Evolutionary conservation across 1,284 basidiomycete species (phyloP).

Genomic region (Microbotryum scabiosae): DNA sequence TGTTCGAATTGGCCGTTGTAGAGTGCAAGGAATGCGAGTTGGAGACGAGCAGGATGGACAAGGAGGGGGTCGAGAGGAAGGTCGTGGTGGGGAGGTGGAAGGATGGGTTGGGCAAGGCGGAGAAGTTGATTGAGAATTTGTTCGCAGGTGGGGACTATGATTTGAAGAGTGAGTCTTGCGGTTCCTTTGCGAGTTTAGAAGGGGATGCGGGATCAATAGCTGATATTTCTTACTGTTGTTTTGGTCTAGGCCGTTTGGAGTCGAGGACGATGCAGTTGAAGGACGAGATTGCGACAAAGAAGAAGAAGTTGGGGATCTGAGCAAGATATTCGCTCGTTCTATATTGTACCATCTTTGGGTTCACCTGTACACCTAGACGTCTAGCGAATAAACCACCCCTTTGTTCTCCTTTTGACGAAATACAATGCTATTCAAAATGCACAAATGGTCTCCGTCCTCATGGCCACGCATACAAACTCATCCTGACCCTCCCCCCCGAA

Average conservation of each 20-base stretch:
- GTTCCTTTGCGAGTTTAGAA: not conserved
- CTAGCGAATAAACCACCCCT: too few relatives aligned
- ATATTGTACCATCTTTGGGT: too few relatives aligned
- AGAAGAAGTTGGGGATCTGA: slow-evolving; percentile 7
- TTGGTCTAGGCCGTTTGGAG: slow-evolving; percentile 2
- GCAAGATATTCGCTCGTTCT: too few relatives aligned
- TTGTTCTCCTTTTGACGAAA: too few relatives aligned
- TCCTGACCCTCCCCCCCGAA: too few relatives aligned
- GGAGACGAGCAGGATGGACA: not conserved
- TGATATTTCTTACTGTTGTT: not conserved
- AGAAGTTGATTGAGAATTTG: slow-evolving; percentile 16
- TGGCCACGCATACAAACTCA: too few relatives aligned
- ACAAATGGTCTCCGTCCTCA: too few relatives aligned
- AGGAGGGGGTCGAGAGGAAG: not conserved
- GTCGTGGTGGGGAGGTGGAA: slow-evolving; percentile 17
- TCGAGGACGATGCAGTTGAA: slow-evolving; percentile 21
- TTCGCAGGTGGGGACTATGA: slow-evolving; percentile 21
- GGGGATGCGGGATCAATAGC: not conserved
- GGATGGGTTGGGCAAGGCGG: slow-evolving; percentile 14
- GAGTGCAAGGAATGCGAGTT: slow-evolving; percentile 24
- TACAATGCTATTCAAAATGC: too few relatives aligned
- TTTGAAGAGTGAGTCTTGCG: slow-evolving; percentile 24
- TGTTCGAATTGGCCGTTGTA: slow-evolving; percentile 21
- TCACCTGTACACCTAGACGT: too few relatives aligned
- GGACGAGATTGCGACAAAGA: slow-evolving; percentile 24